Conservation (phyloP, 2,329 filamentous ascomycete species). For the Fusarium compactum region DNA sequence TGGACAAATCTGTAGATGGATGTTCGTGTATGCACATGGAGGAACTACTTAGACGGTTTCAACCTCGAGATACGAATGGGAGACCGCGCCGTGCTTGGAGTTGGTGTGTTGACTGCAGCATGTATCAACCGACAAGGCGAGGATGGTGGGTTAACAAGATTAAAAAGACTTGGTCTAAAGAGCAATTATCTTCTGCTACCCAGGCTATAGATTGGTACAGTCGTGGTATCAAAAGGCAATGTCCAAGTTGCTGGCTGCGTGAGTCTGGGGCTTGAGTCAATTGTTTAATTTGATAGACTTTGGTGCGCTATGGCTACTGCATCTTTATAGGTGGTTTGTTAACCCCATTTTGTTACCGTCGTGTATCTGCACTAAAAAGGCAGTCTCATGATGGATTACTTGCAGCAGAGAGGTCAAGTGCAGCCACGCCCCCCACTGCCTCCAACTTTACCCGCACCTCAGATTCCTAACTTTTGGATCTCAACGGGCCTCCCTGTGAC, state of each 20-base stretch:
- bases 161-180: neutral
- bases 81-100: conserved; percentile 26
- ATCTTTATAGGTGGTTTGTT: neutral
- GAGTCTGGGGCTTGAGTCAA: conserved; percentile 1
- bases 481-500: neutral
- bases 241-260: conserved; percentile 31
- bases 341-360: neutral
- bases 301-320: neutral
- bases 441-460: too few species aligned
- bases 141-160: conserved; percentile 36
- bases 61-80: conserved; percentile 29
- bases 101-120: conserved; percentile 44
- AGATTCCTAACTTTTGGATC: conserved; percentile 34
- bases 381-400: neutral
- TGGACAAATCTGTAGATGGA: too few species aligned
- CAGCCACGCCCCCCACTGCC: neutral
- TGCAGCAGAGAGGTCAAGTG: neutral
- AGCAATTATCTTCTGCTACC: conserved; percentile 3
- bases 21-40: conserved; percentile 33
- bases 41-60: conserved; percentile 32
- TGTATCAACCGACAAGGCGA: conserved; percentile 38
- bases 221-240: conserved; percentile 37
- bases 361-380: neutral
- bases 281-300: neutral
- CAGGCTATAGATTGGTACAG: conserved; percentile 31